A percentile compares a stretch with the other conserved stretches of the same genome.
Conservation (phyloP, 257 asterid species). For the Nyctanthes arbortristis region DNA sequence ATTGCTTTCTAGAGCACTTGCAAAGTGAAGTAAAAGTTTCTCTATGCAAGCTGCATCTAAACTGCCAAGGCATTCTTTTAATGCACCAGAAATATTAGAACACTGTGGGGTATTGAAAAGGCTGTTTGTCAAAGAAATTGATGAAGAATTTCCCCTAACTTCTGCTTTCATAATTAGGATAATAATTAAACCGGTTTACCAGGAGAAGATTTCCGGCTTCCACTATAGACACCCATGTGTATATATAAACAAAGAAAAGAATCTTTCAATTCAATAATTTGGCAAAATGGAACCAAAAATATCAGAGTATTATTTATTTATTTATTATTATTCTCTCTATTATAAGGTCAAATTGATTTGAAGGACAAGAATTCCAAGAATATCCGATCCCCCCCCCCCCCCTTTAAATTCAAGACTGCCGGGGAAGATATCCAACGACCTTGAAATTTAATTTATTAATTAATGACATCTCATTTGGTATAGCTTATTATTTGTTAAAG, state of each 20-base stretch:
- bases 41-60: slow-evolving; percentile 82
- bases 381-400: slow-evolving; percentile 2
- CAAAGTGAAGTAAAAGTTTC: slow-evolving; percentile 73
- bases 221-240: slow-evolving; percentile 24
- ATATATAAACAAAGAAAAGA: slow-evolving; percentile 21
- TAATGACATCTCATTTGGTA: too few species aligned
- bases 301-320: not conserved
- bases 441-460: too few species aligned
- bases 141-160: slow-evolving; percentile 34
- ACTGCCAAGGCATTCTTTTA: slow-evolving; percentile 52
- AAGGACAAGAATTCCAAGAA: slow-evolving; percentile 23
- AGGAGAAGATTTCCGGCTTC: slow-evolving; percentile 15
- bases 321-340: not conserved
- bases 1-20: slow-evolving; percentile 62
- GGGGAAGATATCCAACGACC: not conserved
- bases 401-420: not conserved
- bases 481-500: too few species aligned
- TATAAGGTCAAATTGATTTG: slow-evolving; percentile 15
- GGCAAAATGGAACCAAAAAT: slow-evolving; percentile 8
- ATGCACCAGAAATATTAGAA: slow-evolving; percentile 50
- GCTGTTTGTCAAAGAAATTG: slow-evolving; percentile 38
- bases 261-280: slow-evolving; percentile 19
- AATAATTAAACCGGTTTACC: not conserved
- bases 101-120: slow-evolving; percentile 36
- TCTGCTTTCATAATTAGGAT: slow-evolving; percentile 56